Evolutionary conservation across 768 basidiomycete species (phyloP), one percentile per base, ranked within the genome.

Genomic region (Leccinellum luteum): DNA sequence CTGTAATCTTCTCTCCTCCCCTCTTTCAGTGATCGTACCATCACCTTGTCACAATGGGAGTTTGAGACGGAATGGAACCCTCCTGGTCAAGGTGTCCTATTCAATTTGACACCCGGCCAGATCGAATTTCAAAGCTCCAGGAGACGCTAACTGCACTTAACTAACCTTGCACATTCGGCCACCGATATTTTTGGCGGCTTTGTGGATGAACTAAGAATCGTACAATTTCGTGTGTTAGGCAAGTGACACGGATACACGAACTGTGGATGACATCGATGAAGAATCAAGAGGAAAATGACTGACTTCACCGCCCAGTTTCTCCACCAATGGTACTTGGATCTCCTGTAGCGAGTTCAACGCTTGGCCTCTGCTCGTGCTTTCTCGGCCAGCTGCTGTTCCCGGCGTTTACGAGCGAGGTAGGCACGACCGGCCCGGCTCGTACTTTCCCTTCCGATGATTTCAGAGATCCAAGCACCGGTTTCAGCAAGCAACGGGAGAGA

Each of bases 381-480:
- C 50, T 61, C 63, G 3, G 63, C 63, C 13, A 61, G 30, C 43
- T 63, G 52, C 23, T 64, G 62, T 58, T 80, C 75, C 44, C 78
- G 71, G 49, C 68, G 66, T 60, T 73, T 74, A 55, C 78, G 77
- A 15, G 89, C 85, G 55, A 82, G 74, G 57, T 88, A 73, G 10
- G 92, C 94, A 57, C 81, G 80, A 1, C 89, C 92, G 1, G 85
- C 92, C 14, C 92, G 79, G 69, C 91, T 94, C 31, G 81, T 84
- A 63, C 84, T 93, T 61, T 82, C 77, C 58, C 86, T 76, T 1
- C 85, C 84, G 6, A 97, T 75, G 56, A 77, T 67, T 58, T 81
- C 78, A 31, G 84, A 87, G 54, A 96, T 86, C 94, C 94, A 97
- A 70, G 80, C 85, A 0, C 94, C 94, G 32, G 87, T 85, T 47